Conservation (phyloP, 148 eudicot genomes). For the Fallopia convolvulus region DNA sequence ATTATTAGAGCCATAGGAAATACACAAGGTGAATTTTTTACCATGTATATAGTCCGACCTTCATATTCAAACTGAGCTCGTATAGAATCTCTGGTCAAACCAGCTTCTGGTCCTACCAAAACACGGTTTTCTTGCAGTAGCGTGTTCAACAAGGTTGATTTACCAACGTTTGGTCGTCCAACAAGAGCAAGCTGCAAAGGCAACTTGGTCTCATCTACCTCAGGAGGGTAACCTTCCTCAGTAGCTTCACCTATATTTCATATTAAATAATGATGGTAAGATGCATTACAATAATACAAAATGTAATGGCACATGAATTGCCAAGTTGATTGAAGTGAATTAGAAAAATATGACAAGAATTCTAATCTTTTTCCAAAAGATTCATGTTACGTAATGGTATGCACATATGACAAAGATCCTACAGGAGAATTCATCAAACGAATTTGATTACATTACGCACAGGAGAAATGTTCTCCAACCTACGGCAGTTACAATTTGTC, state of each 20-base stretch:
- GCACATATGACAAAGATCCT: not conserved
- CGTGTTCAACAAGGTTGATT: constrained; percentile 85
- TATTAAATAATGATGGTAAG: not conserved
- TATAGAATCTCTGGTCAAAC: constrained; percentile 93
- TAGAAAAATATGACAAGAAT: not conserved
- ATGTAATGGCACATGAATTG: not conserved
- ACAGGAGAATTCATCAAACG: not conserved
- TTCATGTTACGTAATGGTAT: not conserved
- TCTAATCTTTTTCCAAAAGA: not conserved
- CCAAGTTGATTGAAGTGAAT: not conserved
- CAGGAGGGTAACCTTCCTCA: constrained; percentile 21
- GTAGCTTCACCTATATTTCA: constrained; percentile 29
- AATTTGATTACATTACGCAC: not conserved
- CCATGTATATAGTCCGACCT: constrained; percentile 82
- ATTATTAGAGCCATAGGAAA: not conserved
- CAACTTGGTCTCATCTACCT: constrained; percentile 61
- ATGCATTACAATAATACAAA: constrained; percentile 10
- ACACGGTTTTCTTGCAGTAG: constrained; percentile 93
- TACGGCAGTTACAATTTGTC: not conserved
- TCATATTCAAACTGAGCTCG: constrained; percentile 83
- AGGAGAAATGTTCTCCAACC: not conserved
- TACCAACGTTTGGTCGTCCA: constrained; percentile 93
- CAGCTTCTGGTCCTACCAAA: constrained; percentile 97
- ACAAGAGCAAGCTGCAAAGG: constrained; percentile 91
- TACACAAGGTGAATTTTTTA: constrained; percentile 23